Evolutionary conservation across 495 filamentous ascomycete genomes (phyloP).

Genomic region (Zalerion maritima): DNA sequence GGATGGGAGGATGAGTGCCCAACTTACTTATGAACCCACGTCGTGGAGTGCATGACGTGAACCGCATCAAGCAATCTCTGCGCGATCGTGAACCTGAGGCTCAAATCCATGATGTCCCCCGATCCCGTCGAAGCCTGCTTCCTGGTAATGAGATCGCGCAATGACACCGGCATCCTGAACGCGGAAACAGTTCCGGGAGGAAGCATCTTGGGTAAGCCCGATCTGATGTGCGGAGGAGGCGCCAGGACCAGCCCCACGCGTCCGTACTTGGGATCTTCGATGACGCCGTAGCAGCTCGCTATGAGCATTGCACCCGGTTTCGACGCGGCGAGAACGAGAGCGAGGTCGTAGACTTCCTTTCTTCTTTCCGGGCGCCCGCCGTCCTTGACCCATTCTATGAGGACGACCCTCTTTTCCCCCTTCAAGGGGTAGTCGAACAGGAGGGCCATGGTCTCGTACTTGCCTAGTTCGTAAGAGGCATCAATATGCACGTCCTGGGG

Average conservation of each 20-base stretch:
- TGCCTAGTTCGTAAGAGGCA: slow-evolving; percentile 6
- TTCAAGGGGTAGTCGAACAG: slow-evolving; percentile 12
- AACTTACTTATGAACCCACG: slow-evolving; percentile 1
- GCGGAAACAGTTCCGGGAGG: slow-evolving; percentile 11
- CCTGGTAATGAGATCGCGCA: slow-evolving; percentile 8
- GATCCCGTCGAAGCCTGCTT: slow-evolving; percentile 10
- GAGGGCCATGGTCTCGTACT: slow-evolving; percentile 11
- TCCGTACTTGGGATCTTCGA: slow-evolving; percentile 8
- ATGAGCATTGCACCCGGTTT: slow-evolving; percentile 11
- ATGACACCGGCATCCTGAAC: slow-evolving; percentile 12
- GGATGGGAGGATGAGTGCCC: too few relatives aligned
- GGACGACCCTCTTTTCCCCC: slow-evolving; percentile 12
- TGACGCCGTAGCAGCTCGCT: slow-evolving; percentile 14
- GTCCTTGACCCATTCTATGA: slow-evolving; percentile 13
- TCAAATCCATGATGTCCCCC: slow-evolving; percentile 8
- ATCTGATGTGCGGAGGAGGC: slow-evolving; percentile 12
- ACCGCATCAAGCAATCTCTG: slow-evolving; percentile 11
- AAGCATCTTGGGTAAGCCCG: slow-evolving; percentile 9
- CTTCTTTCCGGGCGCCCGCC: slow-evolving; percentile 6
- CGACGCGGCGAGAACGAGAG: slow-evolving; percentile 10
- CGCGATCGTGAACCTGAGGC: slow-evolving; percentile 10
- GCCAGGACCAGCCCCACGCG: slow-evolving; percentile 11
- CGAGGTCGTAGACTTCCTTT: slow-evolving; percentile 8
- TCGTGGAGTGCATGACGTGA: slow-evolving; percentile 13
- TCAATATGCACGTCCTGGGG: slow-evolving; percentile 13